Base-by-base conservation (phyloP, 2,329 filamentous ascomycete genomes). In the Aureobasidium sp. region DNA sequence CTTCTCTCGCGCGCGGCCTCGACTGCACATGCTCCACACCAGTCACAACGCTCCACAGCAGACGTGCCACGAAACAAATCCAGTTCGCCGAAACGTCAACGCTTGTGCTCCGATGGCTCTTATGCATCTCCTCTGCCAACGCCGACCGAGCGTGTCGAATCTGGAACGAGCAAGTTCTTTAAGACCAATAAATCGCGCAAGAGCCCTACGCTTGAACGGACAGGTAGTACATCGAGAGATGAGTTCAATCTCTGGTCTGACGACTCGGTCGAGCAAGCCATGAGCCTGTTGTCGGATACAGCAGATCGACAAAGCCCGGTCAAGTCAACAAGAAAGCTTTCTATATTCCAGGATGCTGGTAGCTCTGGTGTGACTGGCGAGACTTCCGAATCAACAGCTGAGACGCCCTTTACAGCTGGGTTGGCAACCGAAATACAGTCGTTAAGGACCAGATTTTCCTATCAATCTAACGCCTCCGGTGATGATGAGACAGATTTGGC, bases 191-290 rank as follows among this genome's bases (percentile, higher is more conserved):
- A 67, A 36, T 74, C 74, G 12, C 68, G 66, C 20, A 67, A 56
- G 31, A 39, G 55, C 17, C 17, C 51, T 45, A 4, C 20, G 39
- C 41, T 45, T 41, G 52, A 36, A 70, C 66, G 41, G 27, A 15
- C 39, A 17, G 17, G 22, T 5, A 61, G 37, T 17, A 2, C 27
- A 27, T 34, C 42, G 4, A 56, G 70, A 53, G 70, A 74, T 1
- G 74, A 78, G 15, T 77, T 81, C 63, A 74, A 79, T 25, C 67
- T 80, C 1, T 79, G 73, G 69, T 80, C 78, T 3, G 79, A 81
- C 64, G 78, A 80, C 59, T 79, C 78, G 5, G 68, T 77, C 7
- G 74, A 76, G 25, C 76, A 78, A 25, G 78, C 74, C 8, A 72
- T 78, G 66, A 73, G 72, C 14, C 68, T 71, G 53, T 65, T 72